These are phyloP conservation scores for Eragrostis curvula DNA, from an alignment of 176 grass and related monocot species.

Conservation along the genomic window DNA sequence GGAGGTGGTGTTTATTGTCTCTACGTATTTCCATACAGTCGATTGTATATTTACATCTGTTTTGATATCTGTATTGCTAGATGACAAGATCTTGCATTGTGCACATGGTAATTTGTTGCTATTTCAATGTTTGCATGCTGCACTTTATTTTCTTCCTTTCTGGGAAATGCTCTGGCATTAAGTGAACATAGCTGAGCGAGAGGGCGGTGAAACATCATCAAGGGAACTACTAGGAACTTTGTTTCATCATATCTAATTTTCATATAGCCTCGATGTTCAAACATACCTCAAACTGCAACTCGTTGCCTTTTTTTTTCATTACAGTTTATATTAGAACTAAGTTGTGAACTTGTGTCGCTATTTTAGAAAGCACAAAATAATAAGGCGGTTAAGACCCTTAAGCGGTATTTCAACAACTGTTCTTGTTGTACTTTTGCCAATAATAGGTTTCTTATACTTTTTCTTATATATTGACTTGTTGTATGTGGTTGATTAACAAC, in stretches of 20 bases:
- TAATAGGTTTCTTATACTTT: too few species aligned
- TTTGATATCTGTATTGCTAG: conserved; percentile 14
- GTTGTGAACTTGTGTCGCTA: neutral
- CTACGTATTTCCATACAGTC: conserved; percentile 5
- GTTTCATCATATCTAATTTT: too few species aligned
- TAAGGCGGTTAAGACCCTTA: neutral
- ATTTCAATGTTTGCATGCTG: neutral
- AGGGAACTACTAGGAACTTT: neutral
- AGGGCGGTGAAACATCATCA: neutral
- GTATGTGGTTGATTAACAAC: conserved; percentile 16
- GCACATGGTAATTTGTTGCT: conserved; percentile 17
- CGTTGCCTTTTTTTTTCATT: neutral
- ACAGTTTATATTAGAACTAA: neutral
- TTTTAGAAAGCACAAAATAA: neutral
- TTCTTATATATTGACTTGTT: neutral
- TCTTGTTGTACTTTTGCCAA: neutral
- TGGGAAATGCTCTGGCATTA: conserved; percentile 1
- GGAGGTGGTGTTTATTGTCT: conserved; percentile 22
- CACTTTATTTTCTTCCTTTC: neutral
- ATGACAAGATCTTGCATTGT: neutral
- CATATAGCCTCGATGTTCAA: neutral
- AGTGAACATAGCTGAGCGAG: neutral
- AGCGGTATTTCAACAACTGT: neutral
- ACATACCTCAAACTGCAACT: neutral
- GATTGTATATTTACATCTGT: conserved; percentile 23